These are phyloP conservation scores for Vitis hybrid DNA, from an alignment of 177 flowering plant species.

Conservation along the genomic window DNA sequence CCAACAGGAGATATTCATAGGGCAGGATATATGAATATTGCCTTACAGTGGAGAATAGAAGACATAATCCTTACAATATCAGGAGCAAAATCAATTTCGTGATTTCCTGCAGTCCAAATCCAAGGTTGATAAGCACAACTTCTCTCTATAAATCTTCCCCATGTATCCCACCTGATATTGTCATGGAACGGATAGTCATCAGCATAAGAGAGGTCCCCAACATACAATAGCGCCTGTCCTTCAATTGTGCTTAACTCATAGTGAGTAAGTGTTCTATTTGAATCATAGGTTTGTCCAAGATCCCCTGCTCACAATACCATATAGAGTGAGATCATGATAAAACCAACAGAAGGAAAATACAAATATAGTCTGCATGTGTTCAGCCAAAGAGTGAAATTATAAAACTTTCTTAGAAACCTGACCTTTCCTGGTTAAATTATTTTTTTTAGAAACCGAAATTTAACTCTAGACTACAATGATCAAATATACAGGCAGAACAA, in stretches of 20 bases:
- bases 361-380: background rate
- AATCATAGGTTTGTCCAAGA: slow-evolving; percentile 80
- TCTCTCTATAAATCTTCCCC: slow-evolving; percentile 78
- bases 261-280: slow-evolving; percentile 65
- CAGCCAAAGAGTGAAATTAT: background rate
- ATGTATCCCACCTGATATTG: slow-evolving; percentile 74
- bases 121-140: slow-evolving; percentile 84
- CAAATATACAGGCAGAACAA: too few species aligned
- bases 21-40: background rate
- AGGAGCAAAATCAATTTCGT: slow-evolving; percentile 73
- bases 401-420: background rate
- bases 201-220: slow-evolving; percentile 85
- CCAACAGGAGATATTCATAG: too few species aligned
- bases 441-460: too few species aligned
- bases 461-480: too few species aligned
- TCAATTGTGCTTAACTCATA: slow-evolving; percentile 55
- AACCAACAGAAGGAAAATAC: background rate
- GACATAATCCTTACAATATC: slow-evolving; percentile 40
- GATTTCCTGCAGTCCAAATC: slow-evolving; percentile 88
- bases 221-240: slow-evolving; percentile 67
- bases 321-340: slow-evolving; percentile 3
- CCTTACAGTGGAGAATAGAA: background rate
- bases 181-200: slow-evolving; percentile 67
- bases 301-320: slow-evolving; percentile 52
- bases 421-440: background rate